Conservation (phyloP, 371 early-diverging fungal species). For the Dichotomocladium elegans region DNA sequence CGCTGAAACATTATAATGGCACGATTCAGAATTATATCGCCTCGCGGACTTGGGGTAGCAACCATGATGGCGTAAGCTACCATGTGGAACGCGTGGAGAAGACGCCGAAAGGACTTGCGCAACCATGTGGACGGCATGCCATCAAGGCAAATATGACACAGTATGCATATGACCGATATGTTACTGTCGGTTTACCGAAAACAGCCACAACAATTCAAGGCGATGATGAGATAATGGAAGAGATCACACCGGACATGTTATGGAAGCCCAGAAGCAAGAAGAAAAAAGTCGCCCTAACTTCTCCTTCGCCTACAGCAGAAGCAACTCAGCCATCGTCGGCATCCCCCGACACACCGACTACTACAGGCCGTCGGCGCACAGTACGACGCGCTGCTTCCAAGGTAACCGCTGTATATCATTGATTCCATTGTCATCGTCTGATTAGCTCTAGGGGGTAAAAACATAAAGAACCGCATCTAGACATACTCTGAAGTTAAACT, state of each 20-base stretch:
- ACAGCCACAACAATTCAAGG: background rate
- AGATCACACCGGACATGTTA: background rate
- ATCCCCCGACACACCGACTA: background rate
- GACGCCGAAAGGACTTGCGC: background rate
- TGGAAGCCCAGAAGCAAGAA: too few relatives aligned
- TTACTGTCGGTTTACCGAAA: background rate
- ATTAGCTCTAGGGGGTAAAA: too few relatives aligned
- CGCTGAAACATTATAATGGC: slow-evolving; percentile 65
- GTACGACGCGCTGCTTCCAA: background rate
- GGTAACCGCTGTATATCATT: too few relatives aligned
- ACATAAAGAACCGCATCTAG: too few relatives aligned
- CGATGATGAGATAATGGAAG: background rate
- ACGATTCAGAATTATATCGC: slow-evolving; percentile 59
- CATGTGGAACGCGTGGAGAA: slow-evolving; percentile 59
- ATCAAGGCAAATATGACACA: slow-evolving; percentile 4
- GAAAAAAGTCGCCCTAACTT: background rate
- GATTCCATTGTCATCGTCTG: too few relatives aligned
- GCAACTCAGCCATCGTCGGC: background rate
- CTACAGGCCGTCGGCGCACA: background rate
- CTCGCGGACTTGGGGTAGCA: slow-evolving; percentile 66
- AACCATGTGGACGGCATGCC: slow-evolving; percentile 1
- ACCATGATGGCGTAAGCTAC: slow-evolving; percentile 77
- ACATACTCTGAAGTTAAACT: too few relatives aligned
- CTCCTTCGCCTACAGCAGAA: background rate
- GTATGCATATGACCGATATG: slow-evolving; percentile 4